Evolutionary conservation across 139 green algal genomes (phyloP), one percentile per base, ranked within the genome.

Genomic region (Eudorina sp.): DNA sequence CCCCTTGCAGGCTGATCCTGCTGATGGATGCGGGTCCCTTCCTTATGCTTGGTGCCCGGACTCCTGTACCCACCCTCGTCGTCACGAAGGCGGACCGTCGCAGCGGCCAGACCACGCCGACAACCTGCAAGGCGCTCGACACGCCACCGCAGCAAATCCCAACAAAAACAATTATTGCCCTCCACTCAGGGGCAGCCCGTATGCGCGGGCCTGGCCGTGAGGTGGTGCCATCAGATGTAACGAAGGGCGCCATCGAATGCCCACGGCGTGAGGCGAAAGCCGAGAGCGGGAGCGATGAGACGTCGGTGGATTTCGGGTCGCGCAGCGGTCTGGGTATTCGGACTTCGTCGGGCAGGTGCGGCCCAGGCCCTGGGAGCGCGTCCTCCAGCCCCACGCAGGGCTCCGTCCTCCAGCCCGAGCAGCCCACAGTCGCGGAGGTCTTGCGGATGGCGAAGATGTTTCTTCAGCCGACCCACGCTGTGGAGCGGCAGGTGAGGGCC

Each of bases 401-500:
- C 23, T 40, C 40, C 55, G 38, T 34, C n/a, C n/a, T n/a, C n/a
- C n/a, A n/a, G 14, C 60, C n/a, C 0, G 64, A 88, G 34, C 64
- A 64, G 11, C 64, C 62, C 2, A 83, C 85, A 0, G 85, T 89
- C 0, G 85, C 72, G 4, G 72, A 84, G n/a, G 53, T 89, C 70
- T 74, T 89, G 25, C 60, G 58, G 31, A 60, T 38, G 3, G 74
- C 55, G 4, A 89, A 78, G 43, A 19, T 46, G 25, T 40, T 84
- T 41, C 85, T 89, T 8, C 74, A 89, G 72, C 73, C 85, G 0
- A 85, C 85, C 1, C 58, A 84, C 4, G 27, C 74, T 5, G 38
- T 79, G 19, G 85, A 89, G 31, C 73, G 62, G 11, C 85, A 84
- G 73, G 85, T 89, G 74, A 2, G 73, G 58, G 23, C 51, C 51